Evolutionary conservation across 2,329 filamentous ascomycete genomes (phyloP).

Genomic region (Penicillium palitans): DNA sequence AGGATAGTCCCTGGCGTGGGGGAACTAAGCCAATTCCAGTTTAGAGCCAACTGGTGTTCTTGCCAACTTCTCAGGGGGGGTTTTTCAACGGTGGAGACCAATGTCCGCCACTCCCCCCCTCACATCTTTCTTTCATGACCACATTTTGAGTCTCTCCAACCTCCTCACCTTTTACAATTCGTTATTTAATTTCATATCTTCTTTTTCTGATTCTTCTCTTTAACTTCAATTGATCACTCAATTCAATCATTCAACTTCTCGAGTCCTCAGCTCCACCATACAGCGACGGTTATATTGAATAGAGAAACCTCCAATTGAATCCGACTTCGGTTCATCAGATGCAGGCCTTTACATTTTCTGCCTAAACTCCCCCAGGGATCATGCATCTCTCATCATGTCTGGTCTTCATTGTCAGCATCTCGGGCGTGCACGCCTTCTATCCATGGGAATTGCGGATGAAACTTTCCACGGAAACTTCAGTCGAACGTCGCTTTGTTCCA

Average conservation of each 20-base stretch:
- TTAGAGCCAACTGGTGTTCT: conserved; percentile 3
- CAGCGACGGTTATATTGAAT: neutral
- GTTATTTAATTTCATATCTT: neutral
- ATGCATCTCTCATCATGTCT: conserved; percentile 43
- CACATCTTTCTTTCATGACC: conserved; percentile 2
- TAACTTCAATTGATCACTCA: neutral
- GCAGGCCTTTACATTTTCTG: neutral
- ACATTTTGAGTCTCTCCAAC: neutral
- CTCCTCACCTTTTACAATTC: neutral
- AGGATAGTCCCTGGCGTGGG: neutral
- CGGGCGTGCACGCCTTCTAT: conserved; percentile 45
- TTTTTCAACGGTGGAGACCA: neutral
- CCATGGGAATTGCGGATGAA: conserved; percentile 38
- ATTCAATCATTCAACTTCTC: neutral
- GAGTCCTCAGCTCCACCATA: neutral
- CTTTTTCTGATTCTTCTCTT: neutral
- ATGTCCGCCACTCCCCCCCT: conserved; percentile 5
- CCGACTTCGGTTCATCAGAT: conserved; percentile 4
- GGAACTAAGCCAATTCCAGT: neutral
- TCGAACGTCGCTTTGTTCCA: conserved; percentile 38
- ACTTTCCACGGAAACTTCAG: conserved; percentile 13
- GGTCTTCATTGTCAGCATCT: conserved; percentile 32
- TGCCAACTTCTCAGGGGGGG: neutral
- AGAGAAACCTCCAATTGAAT: neutral
- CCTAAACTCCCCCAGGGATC: conserved; percentile 22